A percentile compares a stretch with the other conserved stretches of the same genome.
These are phyloP conservation scores for Aspergillus flavus DNA, from an alignment of 2,329 filamentous ascomycete species.

Conservation along the genomic window DNA sequence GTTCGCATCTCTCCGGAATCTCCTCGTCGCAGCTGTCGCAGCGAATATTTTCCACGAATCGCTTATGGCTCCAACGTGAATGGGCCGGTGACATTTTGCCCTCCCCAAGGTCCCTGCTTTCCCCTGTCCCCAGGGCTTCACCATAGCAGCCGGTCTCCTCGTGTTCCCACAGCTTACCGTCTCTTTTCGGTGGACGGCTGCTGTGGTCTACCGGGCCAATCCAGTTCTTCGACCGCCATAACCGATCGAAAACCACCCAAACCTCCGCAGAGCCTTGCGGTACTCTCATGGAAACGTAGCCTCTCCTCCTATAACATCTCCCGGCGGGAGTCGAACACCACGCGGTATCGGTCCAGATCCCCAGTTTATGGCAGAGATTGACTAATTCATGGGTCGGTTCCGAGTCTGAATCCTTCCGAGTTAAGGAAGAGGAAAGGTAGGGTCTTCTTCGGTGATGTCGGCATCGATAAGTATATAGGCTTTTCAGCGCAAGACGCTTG, in stretches of 20 bases:
- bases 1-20: slow-evolving; percentile 61
- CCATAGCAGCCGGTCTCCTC: slow-evolving; percentile 57
- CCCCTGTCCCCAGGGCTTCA: slow-evolving; percentile 56
- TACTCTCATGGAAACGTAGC: slow-evolving; percentile 59
- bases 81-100: slow-evolving; percentile 59
- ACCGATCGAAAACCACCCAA: slow-evolving; percentile 64
- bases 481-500: slow-evolving; percentile 56
- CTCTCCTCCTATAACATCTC: slow-evolving; percentile 58
- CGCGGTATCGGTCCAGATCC: slow-evolving; percentile 64
- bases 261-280: slow-evolving; percentile 59
- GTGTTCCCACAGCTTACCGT: slow-evolving; percentile 60
- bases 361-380: slow-evolving; percentile 59
- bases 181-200: slow-evolving; percentile 38
- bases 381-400: slow-evolving; percentile 64
- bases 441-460: slow-evolving; percentile 64
- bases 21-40: slow-evolving; percentile 57
- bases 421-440: slow-evolving; percentile 59
- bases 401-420: slow-evolving; percentile 60
- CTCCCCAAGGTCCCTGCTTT: slow-evolving; percentile 48
- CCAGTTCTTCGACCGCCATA: slow-evolving; percentile 63
- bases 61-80: slow-evolving; percentile 55
- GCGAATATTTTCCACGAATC: slow-evolving; percentile 56
- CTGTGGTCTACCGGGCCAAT: slow-evolving; percentile 48
- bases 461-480: slow-evolving; percentile 63
- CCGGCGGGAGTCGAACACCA: slow-evolving; percentile 63